A percentile compares a stretch with the other conserved stretches of the same genome.
Conservation (phyloP, 768 basidiomycete species). For the Zangia roseola region DNA sequence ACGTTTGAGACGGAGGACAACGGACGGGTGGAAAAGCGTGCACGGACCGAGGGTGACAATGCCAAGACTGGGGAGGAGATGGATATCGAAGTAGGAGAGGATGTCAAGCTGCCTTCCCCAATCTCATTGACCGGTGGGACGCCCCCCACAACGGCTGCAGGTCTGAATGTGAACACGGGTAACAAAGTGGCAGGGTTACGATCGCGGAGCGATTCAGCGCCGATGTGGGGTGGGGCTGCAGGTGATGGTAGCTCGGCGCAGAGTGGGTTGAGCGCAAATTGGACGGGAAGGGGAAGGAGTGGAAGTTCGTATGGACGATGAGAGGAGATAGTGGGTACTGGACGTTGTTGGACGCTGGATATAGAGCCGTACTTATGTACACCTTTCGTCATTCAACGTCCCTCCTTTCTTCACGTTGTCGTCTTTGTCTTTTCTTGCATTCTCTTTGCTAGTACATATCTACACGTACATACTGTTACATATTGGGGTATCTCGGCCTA, state of each 20-base stretch:
- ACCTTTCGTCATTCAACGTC: constrained; percentile 25
- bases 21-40: constrained; percentile 26
- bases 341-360: neutral
- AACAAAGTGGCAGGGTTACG: constrained; percentile 22
- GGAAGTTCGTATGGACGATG: constrained; percentile 28
- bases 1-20: constrained; percentile 26
- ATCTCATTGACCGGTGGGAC: constrained; percentile 18
- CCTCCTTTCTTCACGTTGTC: constrained; percentile 9
- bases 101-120: constrained; percentile 21
- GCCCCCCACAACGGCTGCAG: constrained; percentile 12
- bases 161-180: constrained; percentile 3
- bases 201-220: constrained; percentile 24
- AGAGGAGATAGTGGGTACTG: constrained; percentile 4
- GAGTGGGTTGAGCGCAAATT: constrained; percentile 29
- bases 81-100: constrained; percentile 19
- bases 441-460: neutral
- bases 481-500: neutral
- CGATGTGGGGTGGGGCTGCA: constrained; percentile 21
- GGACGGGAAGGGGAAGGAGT: constrained; percentile 26
- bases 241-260: constrained; percentile 16
- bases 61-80: constrained; percentile 20
- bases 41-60: constrained; percentile 16
- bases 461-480: neutral
- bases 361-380: neutral
- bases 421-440: neutral